These are phyloP conservation scores for Priceomyces melissophilus DNA, from an alignment of 805 yeast species.

Conservation along the genomic window DNA sequence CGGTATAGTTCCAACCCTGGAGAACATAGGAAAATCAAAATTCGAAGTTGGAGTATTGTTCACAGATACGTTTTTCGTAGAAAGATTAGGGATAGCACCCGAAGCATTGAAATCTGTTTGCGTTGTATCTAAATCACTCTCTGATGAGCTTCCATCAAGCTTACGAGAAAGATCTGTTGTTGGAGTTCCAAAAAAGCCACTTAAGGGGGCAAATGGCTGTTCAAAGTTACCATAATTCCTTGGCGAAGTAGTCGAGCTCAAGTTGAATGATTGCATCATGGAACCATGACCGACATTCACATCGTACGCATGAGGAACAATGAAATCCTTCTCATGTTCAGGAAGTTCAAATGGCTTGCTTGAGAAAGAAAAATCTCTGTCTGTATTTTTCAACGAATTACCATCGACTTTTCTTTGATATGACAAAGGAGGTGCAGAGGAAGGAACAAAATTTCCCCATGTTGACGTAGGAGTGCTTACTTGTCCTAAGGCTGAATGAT, in stretches of 20 bases:
- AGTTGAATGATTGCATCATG: too few species aligned
- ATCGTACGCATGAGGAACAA: too few species aligned
- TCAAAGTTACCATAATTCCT: too few species aligned
- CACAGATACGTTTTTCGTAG: constrained; percentile 1
- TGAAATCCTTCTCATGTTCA: constrained; percentile 4
- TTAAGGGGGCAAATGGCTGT: constrained; percentile 2
- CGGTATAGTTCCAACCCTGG: background rate
- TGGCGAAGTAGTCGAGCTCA: too few species aligned
- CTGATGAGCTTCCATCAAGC: constrained; percentile 9
- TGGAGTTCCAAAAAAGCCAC: constrained; percentile 1
- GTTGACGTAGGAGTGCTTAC: constrained; percentile 35
- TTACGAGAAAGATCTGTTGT: background rate
- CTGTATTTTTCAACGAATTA: background rate
- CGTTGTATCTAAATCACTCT: constrained; percentile 11
- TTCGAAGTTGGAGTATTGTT: constrained; percentile 2
- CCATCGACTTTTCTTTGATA: constrained; percentile 8
- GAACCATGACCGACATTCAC: too few species aligned
- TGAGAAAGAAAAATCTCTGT: constrained; percentile 9
- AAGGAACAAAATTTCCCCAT: constrained; percentile 32
- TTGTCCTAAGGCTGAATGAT: constrained; percentile 10
- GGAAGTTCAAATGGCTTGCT: constrained; percentile 26
- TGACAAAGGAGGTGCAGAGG: constrained; percentile 36
- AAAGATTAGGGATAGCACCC: background rate
- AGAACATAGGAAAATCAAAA: constrained; percentile 2
- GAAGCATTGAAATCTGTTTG: constrained; percentile 7